Base-by-base conservation (phyloP, 192 early-diverging fungal species). In the Phycomyces nitens region DNA sequence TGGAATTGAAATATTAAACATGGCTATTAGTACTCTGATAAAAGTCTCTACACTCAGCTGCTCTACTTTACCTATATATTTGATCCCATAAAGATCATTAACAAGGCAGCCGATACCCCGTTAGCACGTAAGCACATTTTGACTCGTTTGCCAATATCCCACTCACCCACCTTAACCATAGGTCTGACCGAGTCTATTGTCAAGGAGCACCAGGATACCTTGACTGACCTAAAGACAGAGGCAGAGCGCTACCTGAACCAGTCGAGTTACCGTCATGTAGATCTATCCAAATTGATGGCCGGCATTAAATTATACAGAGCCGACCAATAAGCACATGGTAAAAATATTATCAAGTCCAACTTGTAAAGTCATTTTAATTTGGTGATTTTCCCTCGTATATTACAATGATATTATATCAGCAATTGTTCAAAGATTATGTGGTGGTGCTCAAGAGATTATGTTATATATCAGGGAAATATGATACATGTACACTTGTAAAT, bases 21-120 rank as follows among this genome's bases (percentile, higher is more conserved):
- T n/a, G n/a, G n/a, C n/a, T n/a, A n/a, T 47, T 47, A 47, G 44
- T 47, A n/a, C 44, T 47, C 44, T 47, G 44, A 47, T 18, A 47
- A 47, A 47, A 18, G 15, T n/a, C 44, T 47, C 44, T 47, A 47
- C 18, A 47, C 44, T n/a, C 44, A 47, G 18, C 44, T 47, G 4
- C 44, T 47, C 2, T 47, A 47, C 44, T 47, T 47, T 47, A n/a
- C 44, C 12, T 47, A 47, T 47, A n/a, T 47, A 3, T 47, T 47
- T 47, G 44, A 47, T 47, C 12, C 15, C 2, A 11, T n/a, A 47
- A 14, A 18, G 11, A 47, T 47, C 11, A 47, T 47, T n/a, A 3
- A 47, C 18, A 47, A 47, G 12, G 44, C 44, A 47, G 44, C 18
- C 44, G 18, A 18, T 47, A 47, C 44, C 15, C 12, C 12, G 12